Conservation (phyloP, 2,329 filamentous ascomycete species). For the Pseudocercospora musae region DNA sequence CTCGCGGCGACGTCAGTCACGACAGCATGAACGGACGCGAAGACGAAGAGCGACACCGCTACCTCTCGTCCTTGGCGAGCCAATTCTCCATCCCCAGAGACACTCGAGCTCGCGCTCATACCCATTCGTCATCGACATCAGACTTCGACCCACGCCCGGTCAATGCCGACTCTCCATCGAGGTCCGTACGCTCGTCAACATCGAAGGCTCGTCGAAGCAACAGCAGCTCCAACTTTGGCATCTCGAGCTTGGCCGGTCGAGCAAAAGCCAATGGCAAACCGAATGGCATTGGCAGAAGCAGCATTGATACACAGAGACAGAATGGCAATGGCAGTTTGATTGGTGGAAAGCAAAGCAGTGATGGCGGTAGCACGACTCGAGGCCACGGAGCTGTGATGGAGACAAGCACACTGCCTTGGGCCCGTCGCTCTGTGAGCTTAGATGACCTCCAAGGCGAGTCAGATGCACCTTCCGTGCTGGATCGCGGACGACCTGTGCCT, state of each 20-base stretch:
- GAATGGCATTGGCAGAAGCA: conserved; percentile 18
- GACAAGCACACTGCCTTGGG: conserved; percentile 54
- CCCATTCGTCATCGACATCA: conserved; percentile 60
- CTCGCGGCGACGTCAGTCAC: conserved; percentile 27
- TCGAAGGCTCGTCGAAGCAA: conserved; percentile 65
- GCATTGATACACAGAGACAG: conserved; percentile 22
- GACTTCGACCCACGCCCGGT: conserved; percentile 45
- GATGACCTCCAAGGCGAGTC: conserved; percentile 59
- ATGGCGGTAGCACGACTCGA: conserved; percentile 24
- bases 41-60: conserved; percentile 21
- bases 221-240: conserved; percentile 67
- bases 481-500: conserved; percentile 43
- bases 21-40: conserved; percentile 15
- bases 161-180: conserved; percentile 29
- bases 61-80: conserved; percentile 17
- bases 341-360: conserved; percentile 18
- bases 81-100: conserved; percentile 6
- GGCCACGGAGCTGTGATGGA: conserved; percentile 54
- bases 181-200: conserved; percentile 30
- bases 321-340: conserved; percentile 8
- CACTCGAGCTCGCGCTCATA: conserved; percentile 54
- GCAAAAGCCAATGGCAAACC: conserved; percentile 14
- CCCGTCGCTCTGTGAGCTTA: conserved; percentile 65
- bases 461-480: conserved; percentile 42
- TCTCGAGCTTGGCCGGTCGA: conserved; percentile 16